phyloP scores from a whole-genome alignment of 1,284 basidiomycete genomes.

The Leccinum pachyderme region DNA sequence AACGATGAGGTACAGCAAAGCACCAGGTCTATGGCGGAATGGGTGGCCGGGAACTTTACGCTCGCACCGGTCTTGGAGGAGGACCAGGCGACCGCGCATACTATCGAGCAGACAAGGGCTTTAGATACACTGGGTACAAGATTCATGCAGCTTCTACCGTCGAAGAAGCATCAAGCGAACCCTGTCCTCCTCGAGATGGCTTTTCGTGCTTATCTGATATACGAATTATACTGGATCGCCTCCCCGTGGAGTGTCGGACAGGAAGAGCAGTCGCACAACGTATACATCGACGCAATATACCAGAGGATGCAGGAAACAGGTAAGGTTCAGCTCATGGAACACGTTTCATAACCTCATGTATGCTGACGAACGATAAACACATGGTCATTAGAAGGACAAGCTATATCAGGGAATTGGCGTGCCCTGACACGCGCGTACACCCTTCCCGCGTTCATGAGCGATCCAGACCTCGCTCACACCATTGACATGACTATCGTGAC shows the following conservation, averaged over 20 bases:
- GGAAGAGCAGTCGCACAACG: conserved; percentile 14
- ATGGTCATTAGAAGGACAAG: conserved; percentile 12
- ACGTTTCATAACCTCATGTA: neutral
- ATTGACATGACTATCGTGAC: conserved; percentile 8
- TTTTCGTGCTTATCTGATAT: conserved; percentile 19
- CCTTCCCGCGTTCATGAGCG: conserved; percentile 6
- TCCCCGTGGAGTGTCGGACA: conserved; percentile 14
- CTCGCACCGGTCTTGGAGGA: neutral
- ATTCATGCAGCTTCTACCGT: conserved; percentile 12
- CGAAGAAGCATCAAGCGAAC: conserved; percentile 13
- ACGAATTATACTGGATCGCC: conserved; percentile 15
- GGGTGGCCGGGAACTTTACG: conserved; percentile 9
- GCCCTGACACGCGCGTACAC: conserved; percentile 15
- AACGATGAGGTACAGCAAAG: conserved; percentile 21
- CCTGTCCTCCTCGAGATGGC: conserved; percentile 19
- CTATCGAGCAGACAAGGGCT: conserved; percentile 9
- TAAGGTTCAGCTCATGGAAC: neutral
- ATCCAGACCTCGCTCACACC: conserved; percentile 13
- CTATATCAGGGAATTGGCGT: conserved; percentile 21
- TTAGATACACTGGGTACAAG: conserved; percentile 9
- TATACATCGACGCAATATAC: conserved; percentile 19
- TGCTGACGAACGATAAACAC: neutral
- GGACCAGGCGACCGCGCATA: neutral
- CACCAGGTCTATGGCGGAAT: conserved; percentile 15
- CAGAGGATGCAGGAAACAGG: conserved; percentile 19